These are phyloP conservation scores for Plectranthus barbatus DNA, from an alignment of 257 asterid species.

Conservation along the genomic window DNA sequence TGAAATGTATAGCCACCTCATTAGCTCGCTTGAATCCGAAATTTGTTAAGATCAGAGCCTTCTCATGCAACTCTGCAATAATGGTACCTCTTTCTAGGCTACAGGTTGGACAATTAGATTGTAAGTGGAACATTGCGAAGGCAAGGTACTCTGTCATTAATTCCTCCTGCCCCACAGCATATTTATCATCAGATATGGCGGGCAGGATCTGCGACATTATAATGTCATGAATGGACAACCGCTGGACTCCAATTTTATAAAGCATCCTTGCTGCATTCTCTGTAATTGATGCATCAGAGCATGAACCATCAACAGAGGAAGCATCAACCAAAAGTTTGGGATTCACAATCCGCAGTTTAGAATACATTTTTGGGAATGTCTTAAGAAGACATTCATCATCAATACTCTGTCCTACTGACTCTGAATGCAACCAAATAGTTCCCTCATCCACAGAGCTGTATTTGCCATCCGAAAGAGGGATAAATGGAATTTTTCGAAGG, in stretches of 20 bases:
- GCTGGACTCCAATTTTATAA: conserved; percentile 77
- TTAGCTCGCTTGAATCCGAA: conserved; percentile 51
- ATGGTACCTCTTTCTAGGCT: conserved; percentile 47
- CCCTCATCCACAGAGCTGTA: conserved; percentile 62
- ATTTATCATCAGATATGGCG: conserved; percentile 42
- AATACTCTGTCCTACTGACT: conserved; percentile 32
- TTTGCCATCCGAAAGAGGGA: conserved; percentile 81
- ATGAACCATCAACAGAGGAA: conserved; percentile 35
- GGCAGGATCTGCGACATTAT: conserved; percentile 76
- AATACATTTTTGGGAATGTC: conserved; percentile 62
- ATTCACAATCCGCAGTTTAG: conserved; percentile 60
- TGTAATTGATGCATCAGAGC: conserved; percentile 27
- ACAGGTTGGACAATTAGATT: conserved; percentile 66
- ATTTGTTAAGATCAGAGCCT: conserved; percentile 66
- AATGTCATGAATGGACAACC: conserved; percentile 79
- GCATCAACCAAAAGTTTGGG: conserved; percentile 64
- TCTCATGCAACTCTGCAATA: conserved; percentile 42
- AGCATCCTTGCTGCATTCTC: conserved; percentile 73
- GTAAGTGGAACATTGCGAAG: conserved; percentile 78
- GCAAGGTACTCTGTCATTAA: conserved; percentile 77
- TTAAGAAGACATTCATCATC: conserved; percentile 41
- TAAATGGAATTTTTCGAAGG: conserved; percentile 59
- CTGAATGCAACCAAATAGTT: conserved; percentile 71
- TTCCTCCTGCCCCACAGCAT: conserved; percentile 34
- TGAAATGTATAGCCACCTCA: conserved; percentile 79